phyloP scores from a whole-genome alignment of 2,329 filamentous ascomycete genomes.

The Clonostachys rosea region DNA sequence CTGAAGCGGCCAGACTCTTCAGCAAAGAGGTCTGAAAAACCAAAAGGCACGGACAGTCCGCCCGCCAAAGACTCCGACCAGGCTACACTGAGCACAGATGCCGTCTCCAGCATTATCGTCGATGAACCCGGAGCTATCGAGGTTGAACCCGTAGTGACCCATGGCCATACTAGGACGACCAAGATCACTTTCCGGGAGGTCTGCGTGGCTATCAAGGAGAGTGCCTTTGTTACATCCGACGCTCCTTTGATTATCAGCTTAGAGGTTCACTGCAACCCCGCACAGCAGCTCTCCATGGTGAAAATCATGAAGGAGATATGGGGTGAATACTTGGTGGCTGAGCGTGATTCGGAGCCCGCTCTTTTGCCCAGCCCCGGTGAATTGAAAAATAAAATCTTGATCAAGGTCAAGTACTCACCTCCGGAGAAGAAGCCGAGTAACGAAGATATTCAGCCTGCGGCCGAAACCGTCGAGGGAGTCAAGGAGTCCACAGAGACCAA shows the following conservation, averaged over 20 bases:
- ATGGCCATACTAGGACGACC: constrained; percentile 88
- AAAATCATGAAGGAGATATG: constrained; percentile 85
- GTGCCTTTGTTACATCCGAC: constrained; percentile 70
- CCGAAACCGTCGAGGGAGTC: constrained; percentile 5
- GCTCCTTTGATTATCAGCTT: constrained; percentile 90
- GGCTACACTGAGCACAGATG: background rate
- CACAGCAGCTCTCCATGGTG: constrained; percentile 89
- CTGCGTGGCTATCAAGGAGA: constrained; percentile 72
- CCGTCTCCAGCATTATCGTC: background rate
- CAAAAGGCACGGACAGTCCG: background rate
- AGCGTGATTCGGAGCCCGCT: constrained; percentile 37
- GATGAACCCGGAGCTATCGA: background rate
- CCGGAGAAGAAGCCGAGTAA: constrained; percentile 25
- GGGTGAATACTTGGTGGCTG: constrained; percentile 65
- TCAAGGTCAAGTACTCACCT: constrained; percentile 73
- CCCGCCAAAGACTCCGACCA: background rate
- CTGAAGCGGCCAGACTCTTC: constrained; percentile 43
- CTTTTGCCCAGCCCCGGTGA: constrained; percentile 64
- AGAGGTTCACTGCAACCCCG: constrained; percentile 77
- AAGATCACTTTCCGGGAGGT: constrained; percentile 84
- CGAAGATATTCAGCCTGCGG: constrained; percentile 29
- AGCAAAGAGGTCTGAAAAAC: constrained; percentile 30
- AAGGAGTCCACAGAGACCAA: background rate
- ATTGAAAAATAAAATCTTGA: constrained; percentile 72
- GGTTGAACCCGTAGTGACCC: constrained; percentile 72